phyloP scores from a whole-genome alignment of 768 basidiomycete genomes.

The Exsudoporus frostii region DNA sequence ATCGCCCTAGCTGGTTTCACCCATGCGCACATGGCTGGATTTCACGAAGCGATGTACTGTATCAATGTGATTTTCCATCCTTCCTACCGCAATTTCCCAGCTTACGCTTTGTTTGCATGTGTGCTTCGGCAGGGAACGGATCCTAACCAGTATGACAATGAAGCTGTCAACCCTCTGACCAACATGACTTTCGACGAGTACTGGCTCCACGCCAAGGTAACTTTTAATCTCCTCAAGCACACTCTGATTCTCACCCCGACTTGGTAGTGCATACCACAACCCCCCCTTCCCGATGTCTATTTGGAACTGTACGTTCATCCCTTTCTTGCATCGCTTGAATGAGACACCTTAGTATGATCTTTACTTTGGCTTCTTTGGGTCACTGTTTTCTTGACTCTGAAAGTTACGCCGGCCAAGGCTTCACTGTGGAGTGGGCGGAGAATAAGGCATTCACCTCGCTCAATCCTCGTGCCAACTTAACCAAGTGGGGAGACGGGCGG shows the following conservation, averaged over 20 bases:
- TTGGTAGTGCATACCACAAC: no score
- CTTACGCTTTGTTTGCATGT: background rate
- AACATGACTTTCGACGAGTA: background rate
- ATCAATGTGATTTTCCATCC: slow-evolving; percentile 2
- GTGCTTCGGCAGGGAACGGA: slow-evolving; percentile 2
- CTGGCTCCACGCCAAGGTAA: slow-evolving; percentile 12
- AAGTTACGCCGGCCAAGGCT: background rate
- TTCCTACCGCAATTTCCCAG: background rate
- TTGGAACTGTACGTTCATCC: slow-evolving; percentile 10
- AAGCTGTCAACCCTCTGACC: no score
- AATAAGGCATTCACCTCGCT: slow-evolving; percentile 5
- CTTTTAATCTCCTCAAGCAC: background rate
- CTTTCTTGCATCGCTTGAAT: background rate
- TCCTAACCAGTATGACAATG: no score
- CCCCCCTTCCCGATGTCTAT: no score
- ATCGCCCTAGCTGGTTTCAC: slow-evolving; percentile 11
- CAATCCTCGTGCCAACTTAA: background rate
- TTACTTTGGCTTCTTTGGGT: background rate
- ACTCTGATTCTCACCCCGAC: background rate
- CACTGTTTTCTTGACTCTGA: no score
- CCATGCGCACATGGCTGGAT: slow-evolving; percentile 2
- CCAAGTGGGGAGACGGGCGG: slow-evolving; percentile 1
- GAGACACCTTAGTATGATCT: background rate
- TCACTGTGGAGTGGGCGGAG: slow-evolving; percentile 1
- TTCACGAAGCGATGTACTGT: background rate